These are phyloP conservation scores for Trichoderma koningii DNA, from an alignment of 2,329 filamentous ascomycete species.

Conservation along the genomic window DNA sequence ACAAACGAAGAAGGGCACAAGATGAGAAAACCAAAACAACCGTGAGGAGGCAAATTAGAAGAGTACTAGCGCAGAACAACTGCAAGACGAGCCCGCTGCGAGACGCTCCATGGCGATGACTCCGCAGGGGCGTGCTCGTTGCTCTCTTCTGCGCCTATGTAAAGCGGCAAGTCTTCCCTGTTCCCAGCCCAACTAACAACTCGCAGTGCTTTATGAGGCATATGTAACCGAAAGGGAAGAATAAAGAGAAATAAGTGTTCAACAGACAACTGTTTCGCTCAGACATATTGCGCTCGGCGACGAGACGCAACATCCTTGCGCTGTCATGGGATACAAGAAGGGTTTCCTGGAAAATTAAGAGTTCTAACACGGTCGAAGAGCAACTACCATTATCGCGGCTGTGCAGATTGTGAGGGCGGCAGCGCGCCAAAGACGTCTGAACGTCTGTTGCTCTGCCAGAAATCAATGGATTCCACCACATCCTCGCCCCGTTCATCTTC, in stretches of 20 bases:
- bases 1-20: background rate
- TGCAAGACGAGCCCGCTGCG: background rate
- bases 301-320: slow-evolving; percentile 29
- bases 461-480: slow-evolving; percentile 91
- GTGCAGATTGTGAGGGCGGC: slow-evolving; percentile 10
- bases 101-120: background rate
- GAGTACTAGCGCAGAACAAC: background rate
- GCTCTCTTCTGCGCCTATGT: slow-evolving; percentile 25
- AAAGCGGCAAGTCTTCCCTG: slow-evolving; percentile 18
- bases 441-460: slow-evolving; percentile 74
- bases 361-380: slow-evolving; percentile 6
- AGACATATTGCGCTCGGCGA: slow-evolving; percentile 30
- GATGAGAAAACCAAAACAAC: background rate
- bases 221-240: slow-evolving; percentile 28
- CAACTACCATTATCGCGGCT: slow-evolving; percentile 28
- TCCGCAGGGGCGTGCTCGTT: background rate
- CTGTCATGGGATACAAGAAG: slow-evolving; percentile 35
- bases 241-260: background rate
- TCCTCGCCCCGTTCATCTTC: slow-evolving; percentile 95
- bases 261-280: slow-evolving; percentile 25
- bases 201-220: slow-evolving; percentile 18
- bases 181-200: slow-evolving; percentile 4
- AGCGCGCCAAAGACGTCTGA: slow-evolving; percentile 44
- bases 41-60: background rate
- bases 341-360: slow-evolving; percentile 33